phyloP scores from a whole-genome alignment of 2,329 filamentous ascomycete species.

The Albophoma yamanashiensis region DNA sequence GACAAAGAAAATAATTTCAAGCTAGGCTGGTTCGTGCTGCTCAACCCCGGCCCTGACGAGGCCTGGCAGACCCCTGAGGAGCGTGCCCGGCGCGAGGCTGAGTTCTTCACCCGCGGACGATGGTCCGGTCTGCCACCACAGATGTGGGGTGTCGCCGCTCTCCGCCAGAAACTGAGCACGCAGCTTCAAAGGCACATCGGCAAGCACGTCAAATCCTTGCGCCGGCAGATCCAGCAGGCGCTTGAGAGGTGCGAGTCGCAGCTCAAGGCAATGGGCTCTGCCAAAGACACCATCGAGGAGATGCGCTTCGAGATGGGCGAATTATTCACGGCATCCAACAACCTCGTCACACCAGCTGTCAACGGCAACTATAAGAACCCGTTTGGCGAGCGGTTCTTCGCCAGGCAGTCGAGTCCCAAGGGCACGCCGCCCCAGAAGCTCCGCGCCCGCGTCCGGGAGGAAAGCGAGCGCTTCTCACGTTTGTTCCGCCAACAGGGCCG shows the following conservation, averaged over 20 bases:
- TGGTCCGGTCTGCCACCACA: constrained; percentile 35
- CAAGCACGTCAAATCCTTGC: constrained; percentile 37
- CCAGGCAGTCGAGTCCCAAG: constrained; percentile 34
- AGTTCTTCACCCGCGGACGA: constrained; percentile 38
- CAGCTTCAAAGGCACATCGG: constrained; percentile 42
- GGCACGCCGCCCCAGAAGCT: constrained; percentile 41
- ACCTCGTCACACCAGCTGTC: constrained; percentile 41
- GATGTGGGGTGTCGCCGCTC: constrained; percentile 34
- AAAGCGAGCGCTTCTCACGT: constrained; percentile 38
- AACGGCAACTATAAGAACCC: constrained; percentile 47
- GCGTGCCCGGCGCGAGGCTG: constrained; percentile 29
- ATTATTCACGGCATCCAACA: constrained; percentile 40
- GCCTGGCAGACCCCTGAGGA: constrained; percentile 31
- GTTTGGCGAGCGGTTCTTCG: constrained; percentile 39
- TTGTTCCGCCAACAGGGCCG: constrained; percentile 39
- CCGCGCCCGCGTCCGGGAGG: constrained; percentile 38
- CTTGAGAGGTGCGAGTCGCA: constrained; percentile 37
- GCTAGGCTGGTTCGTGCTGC: constrained; percentile 39
- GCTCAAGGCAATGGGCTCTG: constrained; percentile 37
- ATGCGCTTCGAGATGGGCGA: constrained; percentile 44
- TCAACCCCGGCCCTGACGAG: constrained; percentile 38
- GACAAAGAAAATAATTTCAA: constrained; percentile 39
- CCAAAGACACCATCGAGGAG: constrained; percentile 40
- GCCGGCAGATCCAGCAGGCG: constrained; percentile 38
- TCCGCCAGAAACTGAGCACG: constrained; percentile 36